Percentiles rank a stretch among this genome's conserved stretches.
phyloP scores from a whole-genome alignment of 306 rosid genomes.

The Medicago truncatula region MtrunA17r5.0-ANR NC_053046.1:7341501-7342000 shows the following conservation, averaged over 20 bases:
- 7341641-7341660: not conserved
- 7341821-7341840: not conserved
- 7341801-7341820: not conserved
- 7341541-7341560: conserved; percentile 15
- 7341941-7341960: conserved; percentile 23
- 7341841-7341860: not conserved
- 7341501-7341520: conserved; percentile 72
- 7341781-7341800: not conserved
- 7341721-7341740: not conserved
- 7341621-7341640: not conserved
- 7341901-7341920: conserved; percentile 20
- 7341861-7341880: not conserved
- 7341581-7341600: not conserved
- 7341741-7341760: not conserved
- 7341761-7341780: not conserved
- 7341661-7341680: not conserved
- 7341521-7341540: conserved; percentile 6
- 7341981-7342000: not conserved
- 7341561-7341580: not conserved
- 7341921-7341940: not conserved
- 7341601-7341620: not conserved
- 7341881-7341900: not conserved
- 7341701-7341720: not conserved
- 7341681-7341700: not conserved
- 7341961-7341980: not conserved